Percentiles rank a stretch among this genome's conserved stretches.
phyloP scores from a whole-genome alignment of 257 asterid species.

The Nicotiana tabacum region DNA sequence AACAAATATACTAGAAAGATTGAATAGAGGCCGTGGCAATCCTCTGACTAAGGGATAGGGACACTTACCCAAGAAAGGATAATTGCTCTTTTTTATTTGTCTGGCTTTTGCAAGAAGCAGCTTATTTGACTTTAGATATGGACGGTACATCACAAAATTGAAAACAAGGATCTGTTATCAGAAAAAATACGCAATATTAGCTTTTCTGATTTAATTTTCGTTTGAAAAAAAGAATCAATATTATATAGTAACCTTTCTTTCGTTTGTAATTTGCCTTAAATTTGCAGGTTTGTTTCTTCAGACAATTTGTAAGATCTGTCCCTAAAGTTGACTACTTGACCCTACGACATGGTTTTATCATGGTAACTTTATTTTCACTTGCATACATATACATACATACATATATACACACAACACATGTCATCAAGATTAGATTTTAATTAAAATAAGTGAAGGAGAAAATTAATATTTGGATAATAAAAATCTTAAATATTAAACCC shows the following conservation, averaged over 20 bases:
- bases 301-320: slow-evolving; percentile 85
- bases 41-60: neutral
- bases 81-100: neutral
- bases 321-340: slow-evolving; percentile 88
- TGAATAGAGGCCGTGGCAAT: no score
- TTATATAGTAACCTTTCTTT: neutral
- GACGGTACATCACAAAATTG: neutral
- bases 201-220: no score
- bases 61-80: neutral
- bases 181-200: no score
- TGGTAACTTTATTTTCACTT: slow-evolving; percentile 33
- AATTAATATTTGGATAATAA: no score
- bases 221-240: neutral
- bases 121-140: neutral
- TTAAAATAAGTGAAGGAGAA: no score
- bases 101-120: neutral
- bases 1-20: no score
- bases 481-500: no score
- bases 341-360: slow-evolving; percentile 85
- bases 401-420: no score
- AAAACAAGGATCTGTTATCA: no score
- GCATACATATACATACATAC: neutral
- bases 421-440: no score
- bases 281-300: slow-evolving; percentile 74
- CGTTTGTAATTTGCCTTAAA: neutral